Evolutionary conservation across 2,329 filamentous ascomycete genomes (phyloP), one percentile per base, ranked within the genome.

Genomic region (Aspergillus udagawae): DNA sequence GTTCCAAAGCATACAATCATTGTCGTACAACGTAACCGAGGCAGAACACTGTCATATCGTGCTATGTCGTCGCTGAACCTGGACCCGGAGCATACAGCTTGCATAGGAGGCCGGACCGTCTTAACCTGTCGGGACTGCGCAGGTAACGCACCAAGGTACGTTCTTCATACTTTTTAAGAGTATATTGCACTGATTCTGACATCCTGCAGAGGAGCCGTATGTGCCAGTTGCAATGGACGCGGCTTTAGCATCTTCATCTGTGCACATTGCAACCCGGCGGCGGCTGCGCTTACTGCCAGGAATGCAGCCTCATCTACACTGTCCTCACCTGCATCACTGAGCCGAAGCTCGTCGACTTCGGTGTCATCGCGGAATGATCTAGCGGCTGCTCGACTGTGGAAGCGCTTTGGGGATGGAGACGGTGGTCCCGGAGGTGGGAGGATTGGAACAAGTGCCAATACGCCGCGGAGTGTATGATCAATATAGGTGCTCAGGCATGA

Each of bases 71-170:
- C 62, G 21, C 25, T 67, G 41, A 52, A 63, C 27, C 64, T 72
- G 4, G 72, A 74, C 50, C 72, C 72, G 2, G 57, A 60, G 4
- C 71, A 73, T 49, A 67, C 61, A 7, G 69, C 67, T 10, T 75
- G 73, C 61, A 67, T 70, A 35, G 68, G 71, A 12, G 72, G 73
- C 3, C 63, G 63, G 45, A 71, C 66, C 4, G 69, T 72, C 25
- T 7, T 69, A 14, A 75, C 71, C 48, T 75, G 73, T 58, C 65
- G 65, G n/a, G 60, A 59, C 48, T 75, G 73, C 49, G 73, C 73
- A 20, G 73, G 73, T 0, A 72, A 75, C 58, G 70, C 71, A 53
- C 71, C 72, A 25, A 69, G 73, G 73, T 74, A 65, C 29, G 52
- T 49, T 10, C 14, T n/a, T 17, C 27, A 41, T 27, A 20, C 23